Conservation (phyloP, 2,329 filamentous ascomycete genomes). For the Trichoderma atroviride region DNA sequence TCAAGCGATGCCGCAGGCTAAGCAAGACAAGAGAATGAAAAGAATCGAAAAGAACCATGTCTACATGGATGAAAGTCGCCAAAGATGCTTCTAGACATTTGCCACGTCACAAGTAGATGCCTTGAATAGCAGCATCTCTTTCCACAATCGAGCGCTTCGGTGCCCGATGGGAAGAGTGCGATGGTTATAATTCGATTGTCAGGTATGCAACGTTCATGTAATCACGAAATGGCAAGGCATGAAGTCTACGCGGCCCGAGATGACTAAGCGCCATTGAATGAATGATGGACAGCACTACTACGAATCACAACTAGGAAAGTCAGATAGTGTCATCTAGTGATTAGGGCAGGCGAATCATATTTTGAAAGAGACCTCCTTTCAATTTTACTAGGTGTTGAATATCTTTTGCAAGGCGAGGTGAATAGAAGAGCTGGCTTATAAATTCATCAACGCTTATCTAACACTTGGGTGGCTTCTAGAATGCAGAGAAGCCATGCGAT, state of each 20-base stretch:
- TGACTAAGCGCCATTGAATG: conserved; percentile 16
- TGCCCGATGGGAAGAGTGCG: not conserved
- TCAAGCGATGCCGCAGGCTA: not conserved
- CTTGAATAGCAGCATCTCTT: conserved; percentile 3
- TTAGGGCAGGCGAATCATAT: not conserved
- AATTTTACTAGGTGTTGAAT: not conserved
- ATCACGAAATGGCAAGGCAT: conserved; percentile 7
- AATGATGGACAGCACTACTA: not conserved
- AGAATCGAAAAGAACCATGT: not conserved
- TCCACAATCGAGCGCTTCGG: not conserved
- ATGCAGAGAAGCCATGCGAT: not conserved
- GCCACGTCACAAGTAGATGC: conserved; percentile 24
- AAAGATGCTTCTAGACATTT: conserved; percentile 1
- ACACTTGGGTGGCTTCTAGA: not conserved
- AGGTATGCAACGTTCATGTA: not conserved
- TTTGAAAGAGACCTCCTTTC: not conserved
- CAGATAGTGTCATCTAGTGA: not conserved
- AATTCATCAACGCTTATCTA: not conserved
- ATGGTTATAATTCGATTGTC: not conserved
- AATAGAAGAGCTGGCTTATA: not conserved
- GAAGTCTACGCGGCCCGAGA: conserved; percentile 21
- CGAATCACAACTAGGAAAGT: not conserved
- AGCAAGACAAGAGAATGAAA: not conserved
- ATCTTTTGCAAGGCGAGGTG: not conserved
- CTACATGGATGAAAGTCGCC: not conserved